phyloP scores from a whole-genome alignment of 2,329 filamentous ascomycete genomes.

The Colletotrichum sp. region DNA sequence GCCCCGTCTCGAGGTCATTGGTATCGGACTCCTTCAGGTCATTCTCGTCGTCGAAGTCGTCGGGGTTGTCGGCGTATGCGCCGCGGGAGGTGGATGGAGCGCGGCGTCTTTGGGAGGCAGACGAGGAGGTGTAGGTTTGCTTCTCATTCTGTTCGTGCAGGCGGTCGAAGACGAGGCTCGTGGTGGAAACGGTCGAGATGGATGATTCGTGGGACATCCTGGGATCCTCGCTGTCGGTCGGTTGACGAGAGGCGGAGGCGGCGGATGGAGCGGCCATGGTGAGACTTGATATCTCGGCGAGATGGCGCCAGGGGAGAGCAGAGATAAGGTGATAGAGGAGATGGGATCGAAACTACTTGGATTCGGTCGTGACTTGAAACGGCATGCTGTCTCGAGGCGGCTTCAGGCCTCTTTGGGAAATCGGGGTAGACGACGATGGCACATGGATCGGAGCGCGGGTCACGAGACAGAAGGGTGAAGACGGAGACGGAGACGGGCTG shows the following conservation, averaged over 20 bases:
- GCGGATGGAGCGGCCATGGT: slow-evolving; percentile 7
- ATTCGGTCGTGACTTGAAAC: slow-evolving; percentile 16
- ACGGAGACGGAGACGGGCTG: not conserved
- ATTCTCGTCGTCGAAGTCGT: slow-evolving; percentile 40
- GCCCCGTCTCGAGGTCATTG: slow-evolving; percentile 56
- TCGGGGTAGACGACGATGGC: not conserved
- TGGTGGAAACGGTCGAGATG: slow-evolving; percentile 80
- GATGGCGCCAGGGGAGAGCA: not conserved
- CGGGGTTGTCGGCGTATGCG: slow-evolving; percentile 38
- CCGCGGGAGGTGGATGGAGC: slow-evolving; percentile 21
- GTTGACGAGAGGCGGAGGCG: not conserved
- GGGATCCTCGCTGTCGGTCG: slow-evolving; percentile 8
- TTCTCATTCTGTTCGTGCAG: slow-evolving; percentile 62
- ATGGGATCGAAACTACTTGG: slow-evolving; percentile 14
- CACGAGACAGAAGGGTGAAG: not conserved
- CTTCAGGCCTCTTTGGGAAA: slow-evolving; percentile 17
- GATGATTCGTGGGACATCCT: slow-evolving; percentile 60
- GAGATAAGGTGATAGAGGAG: not conserved
- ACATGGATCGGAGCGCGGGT: slow-evolving; percentile 1
- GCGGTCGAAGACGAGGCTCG: slow-evolving; percentile 81
- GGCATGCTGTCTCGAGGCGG: slow-evolving; percentile 20
- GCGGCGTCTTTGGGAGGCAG: slow-evolving; percentile 22
- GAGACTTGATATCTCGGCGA: not conserved
- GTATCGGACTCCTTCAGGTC: slow-evolving; percentile 46
- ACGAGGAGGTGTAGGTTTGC: slow-evolving; percentile 25